Base-by-base conservation (phyloP, 1,284 basidiomycete genomes). In the Ustilago hordei region DNA sequence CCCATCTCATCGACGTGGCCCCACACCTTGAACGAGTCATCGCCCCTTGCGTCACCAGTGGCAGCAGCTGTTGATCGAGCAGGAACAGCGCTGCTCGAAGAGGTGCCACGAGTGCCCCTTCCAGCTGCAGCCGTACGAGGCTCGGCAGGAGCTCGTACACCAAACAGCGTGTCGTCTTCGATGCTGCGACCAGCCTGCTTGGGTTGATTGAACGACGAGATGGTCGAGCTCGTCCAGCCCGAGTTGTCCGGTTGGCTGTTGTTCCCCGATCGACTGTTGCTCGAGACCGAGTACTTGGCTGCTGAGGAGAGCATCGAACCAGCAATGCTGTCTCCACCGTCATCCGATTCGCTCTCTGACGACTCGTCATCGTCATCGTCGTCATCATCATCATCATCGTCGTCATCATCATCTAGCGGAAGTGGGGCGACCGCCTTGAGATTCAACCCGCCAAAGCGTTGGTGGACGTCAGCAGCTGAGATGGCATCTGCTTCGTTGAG, bases 81-180 rank as follows among this genome's bases (percentile, higher is more conserved):
- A 15, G 32, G 50, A 15, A 34, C n/a, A 4, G 41, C 38, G 15
- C 38, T 53, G 23, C 60, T 57, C 0, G 64, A 59, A 17, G 60
- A 47, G 32, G 28, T 45, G 32, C 63, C 48, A 23, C 69, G 69
- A 36, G 47, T 50, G 34, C 48, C 15, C 31, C 53, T 17, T 4
- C 36, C 43, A 4, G 54, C n/a, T 23, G 68, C 71, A n/a, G 28
- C 68, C 23, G 19, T 59, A 19, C 65, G 61, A 23, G 71, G 62
- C 35, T 58, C 58, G 31, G 71, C 55, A n/a, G 67, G 64, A 60
- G 56, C 64, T 11, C 72, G 72, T 11, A 85, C 73, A 13, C 84
- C 84, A 39, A 85, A 84, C 23, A 85, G 58, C 28, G 84, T 85
- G 55, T 85, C 84, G 59, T 85, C 79, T 35, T 84, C 82, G 19